Evolutionary conservation across 2,329 filamentous ascomycete species (phyloP).

Genomic region (Juglanconis juglandina): DNA sequence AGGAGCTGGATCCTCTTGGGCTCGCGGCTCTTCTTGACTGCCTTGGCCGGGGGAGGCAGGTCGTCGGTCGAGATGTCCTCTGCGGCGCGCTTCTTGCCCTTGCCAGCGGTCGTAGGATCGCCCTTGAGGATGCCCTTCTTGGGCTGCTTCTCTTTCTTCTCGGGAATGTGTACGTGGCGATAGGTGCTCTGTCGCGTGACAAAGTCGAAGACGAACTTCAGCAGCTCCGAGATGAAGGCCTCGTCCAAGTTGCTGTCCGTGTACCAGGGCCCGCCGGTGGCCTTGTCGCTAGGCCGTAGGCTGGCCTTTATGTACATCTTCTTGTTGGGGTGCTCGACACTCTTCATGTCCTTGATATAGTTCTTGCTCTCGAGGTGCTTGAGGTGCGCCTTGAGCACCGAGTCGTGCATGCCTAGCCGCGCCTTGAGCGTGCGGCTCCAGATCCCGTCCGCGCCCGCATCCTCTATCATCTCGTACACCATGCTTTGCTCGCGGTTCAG

Average conservation of each 20-base stretch:
- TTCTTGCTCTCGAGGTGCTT: conserved; percentile 80
- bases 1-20: conserved; percentile 39
- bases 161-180: conserved; percentile 36
- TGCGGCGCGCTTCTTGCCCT: conserved; percentile 51
- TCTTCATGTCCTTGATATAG: conserved; percentile 85
- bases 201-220: conserved; percentile 68
- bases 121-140: conserved; percentile 56
- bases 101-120: conserved; percentile 27
- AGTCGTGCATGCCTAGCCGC: conserved; percentile 78
- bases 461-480: conserved; percentile 86
- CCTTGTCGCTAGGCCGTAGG: conserved; percentile 80
- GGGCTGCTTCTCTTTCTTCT: conserved; percentile 40
- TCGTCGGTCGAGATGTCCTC: conserved; percentile 41
- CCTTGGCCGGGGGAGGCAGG: conserved; percentile 23
- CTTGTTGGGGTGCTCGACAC: conserved; percentile 82
- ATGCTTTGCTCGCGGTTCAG: conserved; percentile 71
- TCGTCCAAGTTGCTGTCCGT: conserved; percentile 87
- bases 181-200: conserved; percentile 72
- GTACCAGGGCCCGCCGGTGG: conserved; percentile 93
- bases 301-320: conserved; percentile 95
- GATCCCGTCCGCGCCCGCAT: conserved; percentile 77
- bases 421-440: conserved; percentile 85
- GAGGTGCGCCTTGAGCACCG: conserved; percentile 73
- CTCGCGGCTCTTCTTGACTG: conserved; percentile 10
- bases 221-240: conserved; percentile 77